Percentiles rank a stretch among this genome's conserved stretches.
Evolutionary conservation across 352 stramenopile genomes (phyloP).

Genomic region (Phytopythium mirpurense): DNA sequence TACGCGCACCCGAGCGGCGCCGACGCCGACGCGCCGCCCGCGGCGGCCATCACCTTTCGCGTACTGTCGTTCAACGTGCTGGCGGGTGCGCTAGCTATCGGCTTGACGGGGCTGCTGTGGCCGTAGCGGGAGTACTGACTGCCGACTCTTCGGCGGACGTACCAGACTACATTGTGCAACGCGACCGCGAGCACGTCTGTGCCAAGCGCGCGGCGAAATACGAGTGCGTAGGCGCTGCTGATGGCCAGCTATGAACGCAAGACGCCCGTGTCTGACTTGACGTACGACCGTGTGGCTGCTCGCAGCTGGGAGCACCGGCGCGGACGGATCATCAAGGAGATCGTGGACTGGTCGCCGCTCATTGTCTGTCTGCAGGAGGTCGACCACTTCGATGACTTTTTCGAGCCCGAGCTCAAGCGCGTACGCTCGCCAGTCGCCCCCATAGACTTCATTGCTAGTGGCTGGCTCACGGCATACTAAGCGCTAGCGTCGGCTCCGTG

Average conservation of each 20-base stretch:
- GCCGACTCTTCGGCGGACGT: no score
- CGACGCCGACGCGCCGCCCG: slow-evolving; percentile 12
- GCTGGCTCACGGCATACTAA: no score
- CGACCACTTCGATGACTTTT: slow-evolving; percentile 69
- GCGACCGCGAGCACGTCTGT: slow-evolving; percentile 19
- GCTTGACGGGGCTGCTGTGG: not conserved
- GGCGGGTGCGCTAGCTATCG: slow-evolving; percentile 20
- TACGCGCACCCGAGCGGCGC: slow-evolving; percentile 30
- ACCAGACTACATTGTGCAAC: slow-evolving; percentile 51
- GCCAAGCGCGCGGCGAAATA: slow-evolving; percentile 39
- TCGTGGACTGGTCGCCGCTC: slow-evolving; percentile 36
- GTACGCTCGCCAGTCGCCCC: no score
- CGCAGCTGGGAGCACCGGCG: slow-evolving; percentile 32
- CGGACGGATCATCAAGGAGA: slow-evolving; percentile 42
- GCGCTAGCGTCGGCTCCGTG: no score
- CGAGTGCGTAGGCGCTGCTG: slow-evolving; percentile 19
- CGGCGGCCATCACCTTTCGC: slow-evolving; percentile 39
- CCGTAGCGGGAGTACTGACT: no score
- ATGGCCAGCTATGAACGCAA: no score
- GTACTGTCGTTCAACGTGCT: slow-evolving; percentile 74
- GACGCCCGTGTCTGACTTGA: not conserved
- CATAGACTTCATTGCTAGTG: no score
- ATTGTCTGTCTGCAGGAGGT: slow-evolving; percentile 69
- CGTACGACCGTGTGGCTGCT: no score
- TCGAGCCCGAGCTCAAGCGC: slow-evolving; percentile 43